Conservation (phyloP, 306 rosid genomes). For the Heteromeles arbutifolia region DNA sequence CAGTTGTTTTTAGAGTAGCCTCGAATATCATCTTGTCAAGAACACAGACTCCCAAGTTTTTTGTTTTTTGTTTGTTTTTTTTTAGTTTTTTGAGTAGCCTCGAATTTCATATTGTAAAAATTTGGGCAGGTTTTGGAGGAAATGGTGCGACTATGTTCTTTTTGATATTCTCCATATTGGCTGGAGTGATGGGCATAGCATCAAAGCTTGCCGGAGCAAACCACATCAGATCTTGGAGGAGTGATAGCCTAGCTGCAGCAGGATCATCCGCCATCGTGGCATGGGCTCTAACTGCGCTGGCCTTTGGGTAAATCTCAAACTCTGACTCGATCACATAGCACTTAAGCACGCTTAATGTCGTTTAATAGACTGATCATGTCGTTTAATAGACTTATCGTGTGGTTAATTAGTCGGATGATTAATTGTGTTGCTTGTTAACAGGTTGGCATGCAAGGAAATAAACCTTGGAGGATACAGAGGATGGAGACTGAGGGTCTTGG, state of each 20-base stretch:
- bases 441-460: slow-evolving; percentile 85
- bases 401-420: not conserved
- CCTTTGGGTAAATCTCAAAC: slow-evolving; percentile 16
- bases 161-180: slow-evolving; percentile 48
- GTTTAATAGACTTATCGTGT: not conserved
- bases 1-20: no score
- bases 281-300: slow-evolving; percentile 66
- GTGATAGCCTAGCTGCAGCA: slow-evolving; percentile 78
- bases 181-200: slow-evolving; percentile 57
- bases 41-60: no score
- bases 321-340: not conserved
- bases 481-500: slow-evolving; percentile 73
- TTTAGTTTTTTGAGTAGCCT: not conserved
- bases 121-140: slow-evolving; percentile 66
- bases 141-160: slow-evolving; percentile 77
- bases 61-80: no score
- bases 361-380: not conserved
- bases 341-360: not conserved
- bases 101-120: not conserved
- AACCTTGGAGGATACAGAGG: slow-evolving; percentile 78
- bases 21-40: no score
- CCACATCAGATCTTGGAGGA: slow-evolving; percentile 80
- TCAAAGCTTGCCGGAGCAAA: slow-evolving; percentile 67
- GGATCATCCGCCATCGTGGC: slow-evolving; percentile 54
- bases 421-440: slow-evolving; percentile 2